A percentile compares a stretch with the other conserved stretches of the same genome.
Evolutionary conservation across 2,329 filamentous ascomycete species (phyloP).

Genomic region (Stachybotrys echinatus): DNA sequence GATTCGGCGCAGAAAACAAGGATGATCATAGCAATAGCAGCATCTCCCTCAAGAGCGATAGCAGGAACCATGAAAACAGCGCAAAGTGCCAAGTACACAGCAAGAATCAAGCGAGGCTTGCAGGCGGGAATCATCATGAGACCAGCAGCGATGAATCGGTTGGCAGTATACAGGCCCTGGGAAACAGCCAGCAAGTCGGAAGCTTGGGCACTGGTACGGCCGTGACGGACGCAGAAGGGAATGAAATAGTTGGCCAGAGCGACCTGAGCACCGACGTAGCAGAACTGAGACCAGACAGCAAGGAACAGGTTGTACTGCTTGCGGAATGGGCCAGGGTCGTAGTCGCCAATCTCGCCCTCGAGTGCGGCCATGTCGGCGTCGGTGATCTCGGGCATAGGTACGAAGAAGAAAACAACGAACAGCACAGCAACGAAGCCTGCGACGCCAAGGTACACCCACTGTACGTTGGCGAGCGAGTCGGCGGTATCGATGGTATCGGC

Average conservation of each 20-base stretch:
- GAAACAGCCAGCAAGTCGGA: constrained; percentile 52
- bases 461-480: constrained; percentile 51
- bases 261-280: constrained; percentile 56
- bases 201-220: constrained; percentile 10
- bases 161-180: constrained; percentile 54
- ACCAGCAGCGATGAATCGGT: constrained; percentile 50
- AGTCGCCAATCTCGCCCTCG: constrained; percentile 32
- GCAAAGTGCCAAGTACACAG: constrained; percentile 44
- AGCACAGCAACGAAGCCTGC: constrained; percentile 54
- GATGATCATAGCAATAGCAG: constrained; percentile 50
- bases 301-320: constrained; percentile 59
- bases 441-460: constrained; percentile 61
- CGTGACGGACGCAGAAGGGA: constrained; percentile 35
- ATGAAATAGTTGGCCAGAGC: constrained; percentile 51
- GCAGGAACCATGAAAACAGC: constrained; percentile 50
- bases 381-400: constrained; percentile 45
- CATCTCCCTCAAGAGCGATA: constrained; percentile 45
- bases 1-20: constrained; percentile 52
- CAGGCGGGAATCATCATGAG: constrained; percentile 46
- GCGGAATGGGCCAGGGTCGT: constrained; percentile 43
- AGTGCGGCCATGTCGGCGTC: constrained; percentile 57
- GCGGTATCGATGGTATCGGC: constrained; percentile 42
- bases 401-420: constrained; percentile 53
- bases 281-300: constrained; percentile 57
- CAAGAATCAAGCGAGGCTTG: constrained; percentile 50